A percentile compares a stretch with the other conserved stretches of the same genome.
These are phyloP conservation scores for Colletotrichum liriopes DNA, from an alignment of 2,329 filamentous ascomycete genomes.

Conservation along the genomic window DNA sequence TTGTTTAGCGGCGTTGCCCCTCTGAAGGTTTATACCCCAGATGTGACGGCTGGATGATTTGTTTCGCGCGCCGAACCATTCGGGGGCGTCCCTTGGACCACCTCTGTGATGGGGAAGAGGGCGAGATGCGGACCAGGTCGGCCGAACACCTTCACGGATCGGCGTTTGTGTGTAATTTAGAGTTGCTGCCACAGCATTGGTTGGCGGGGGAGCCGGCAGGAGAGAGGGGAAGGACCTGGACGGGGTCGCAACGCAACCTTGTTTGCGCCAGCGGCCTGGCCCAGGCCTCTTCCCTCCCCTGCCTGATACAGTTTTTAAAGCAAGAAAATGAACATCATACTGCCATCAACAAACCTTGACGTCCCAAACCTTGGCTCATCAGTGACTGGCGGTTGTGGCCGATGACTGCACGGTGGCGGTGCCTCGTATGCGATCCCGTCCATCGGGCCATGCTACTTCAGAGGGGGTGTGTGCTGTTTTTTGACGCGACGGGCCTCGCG, in stretches of 20 bases:
- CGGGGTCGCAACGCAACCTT: constrained; percentile 13
- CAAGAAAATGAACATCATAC: constrained; percentile 12
- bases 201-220: neutral
- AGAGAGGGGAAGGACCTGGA: constrained; percentile 19
- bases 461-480: neutral
- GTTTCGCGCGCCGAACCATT: neutral
- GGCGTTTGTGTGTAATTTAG: constrained; percentile 40
- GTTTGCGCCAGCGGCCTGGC: neutral
- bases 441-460: neutral
- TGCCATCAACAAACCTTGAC: neutral
- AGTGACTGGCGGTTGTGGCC: neutral
- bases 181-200: constrained; percentile 30
- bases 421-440: neutral
- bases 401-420: neutral
- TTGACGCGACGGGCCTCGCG: neutral
- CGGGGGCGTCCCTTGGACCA: neutral
- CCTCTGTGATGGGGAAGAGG: neutral
- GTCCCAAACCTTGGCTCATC: neutral
- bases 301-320: neutral
- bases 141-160: constrained; percentile 37
- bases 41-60: constrained; percentile 29
- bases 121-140: constrained; percentile 15
- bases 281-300: neutral
- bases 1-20: constrained; percentile 23
- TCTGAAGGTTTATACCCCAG: constrained; percentile 40